Conservation (phyloP, 202 grass and related monocot species). For the Panicum hallii region DNA sequence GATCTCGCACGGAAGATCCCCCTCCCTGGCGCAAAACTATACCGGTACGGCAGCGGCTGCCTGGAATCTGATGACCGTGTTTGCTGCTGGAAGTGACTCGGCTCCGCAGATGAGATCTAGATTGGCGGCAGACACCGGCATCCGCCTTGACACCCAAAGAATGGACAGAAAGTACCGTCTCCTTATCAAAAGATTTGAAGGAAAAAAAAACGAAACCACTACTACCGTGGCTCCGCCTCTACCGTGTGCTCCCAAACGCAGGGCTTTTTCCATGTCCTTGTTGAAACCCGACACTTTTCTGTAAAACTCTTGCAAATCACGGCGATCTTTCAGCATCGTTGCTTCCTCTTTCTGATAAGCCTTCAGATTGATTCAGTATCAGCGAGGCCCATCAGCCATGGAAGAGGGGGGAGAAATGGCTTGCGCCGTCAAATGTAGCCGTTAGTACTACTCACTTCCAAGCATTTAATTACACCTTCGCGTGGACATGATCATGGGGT, state of each 20-base stretch:
- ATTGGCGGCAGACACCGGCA: conserved; percentile 38
- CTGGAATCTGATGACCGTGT: conserved; percentile 42
- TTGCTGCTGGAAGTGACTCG: conserved; percentile 23
- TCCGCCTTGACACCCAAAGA: conserved; percentile 43
- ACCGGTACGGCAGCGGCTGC: background rate
- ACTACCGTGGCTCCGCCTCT: no score
- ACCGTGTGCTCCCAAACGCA: background rate
- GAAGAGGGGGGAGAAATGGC: background rate
- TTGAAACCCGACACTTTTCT: background rate
- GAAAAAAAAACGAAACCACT: background rate
- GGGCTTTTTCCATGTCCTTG: background rate
- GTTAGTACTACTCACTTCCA: conserved; percentile 14
- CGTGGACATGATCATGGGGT: conserved; percentile 33
- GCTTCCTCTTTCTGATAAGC: background rate
- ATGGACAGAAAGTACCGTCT: conserved; percentile 42
- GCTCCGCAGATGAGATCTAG: conserved; percentile 18
- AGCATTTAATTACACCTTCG: conserved; percentile 44
- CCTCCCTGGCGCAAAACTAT: background rate
- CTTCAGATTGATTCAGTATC: background rate
- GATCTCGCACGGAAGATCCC: background rate
- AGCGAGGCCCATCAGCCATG: background rate
- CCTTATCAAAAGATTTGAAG: background rate
- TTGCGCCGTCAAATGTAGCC: conserved; percentile 30
- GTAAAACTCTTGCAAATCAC: background rate
- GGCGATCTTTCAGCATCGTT: no score